These are phyloP conservation scores for Draba incana DNA, from an alignment of 345 rosid species.

Conservation along the genomic window DNA sequence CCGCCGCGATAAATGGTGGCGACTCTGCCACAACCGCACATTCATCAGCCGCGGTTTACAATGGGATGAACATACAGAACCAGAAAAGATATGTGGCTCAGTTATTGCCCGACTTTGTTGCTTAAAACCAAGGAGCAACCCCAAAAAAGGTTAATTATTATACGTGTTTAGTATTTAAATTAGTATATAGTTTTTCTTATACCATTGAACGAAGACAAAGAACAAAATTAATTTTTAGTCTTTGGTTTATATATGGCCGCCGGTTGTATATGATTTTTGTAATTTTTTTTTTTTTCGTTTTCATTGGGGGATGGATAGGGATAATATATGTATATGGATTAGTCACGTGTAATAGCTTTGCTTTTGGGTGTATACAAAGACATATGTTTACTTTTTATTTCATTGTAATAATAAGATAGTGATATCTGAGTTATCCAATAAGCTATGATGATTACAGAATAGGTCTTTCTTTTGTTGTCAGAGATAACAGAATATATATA, in stretches of 20 bases:
- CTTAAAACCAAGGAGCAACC: conserved; percentile 45
- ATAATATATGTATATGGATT: conserved; percentile 40
- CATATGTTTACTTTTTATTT: conserved; percentile 31
- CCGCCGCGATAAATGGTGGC: conserved; percentile 45
- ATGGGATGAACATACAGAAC: conserved; percentile 77
- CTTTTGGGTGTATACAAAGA: conserved; percentile 38
- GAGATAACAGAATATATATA: no score
- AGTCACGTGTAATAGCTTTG: conserved; percentile 41
- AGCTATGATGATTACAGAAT: conserved; percentile 16
- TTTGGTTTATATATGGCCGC: conserved; percentile 61
- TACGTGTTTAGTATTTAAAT: conserved; percentile 37
- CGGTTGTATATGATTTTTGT: conserved; percentile 84
- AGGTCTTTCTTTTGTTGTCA: no score
- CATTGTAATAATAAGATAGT: conserved; percentile 32
- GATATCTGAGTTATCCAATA: conserved; percentile 24
- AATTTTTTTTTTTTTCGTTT: conserved; percentile 48
- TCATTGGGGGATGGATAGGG: conserved; percentile 60
- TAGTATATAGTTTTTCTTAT: conserved; percentile 75
- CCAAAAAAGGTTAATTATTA: conserved; percentile 35
- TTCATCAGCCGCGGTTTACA: conserved; percentile 55
- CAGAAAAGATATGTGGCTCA: conserved; percentile 88
- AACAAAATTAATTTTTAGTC: conserved; percentile 53
- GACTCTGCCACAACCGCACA: conserved; percentile 57
- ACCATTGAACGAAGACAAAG: conserved; percentile 45
- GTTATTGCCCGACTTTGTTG: conserved; percentile 85